phyloP scores from a whole-genome alignment of 2,329 filamentous ascomycete genomes.

The Penicillium frequentans region DNA sequence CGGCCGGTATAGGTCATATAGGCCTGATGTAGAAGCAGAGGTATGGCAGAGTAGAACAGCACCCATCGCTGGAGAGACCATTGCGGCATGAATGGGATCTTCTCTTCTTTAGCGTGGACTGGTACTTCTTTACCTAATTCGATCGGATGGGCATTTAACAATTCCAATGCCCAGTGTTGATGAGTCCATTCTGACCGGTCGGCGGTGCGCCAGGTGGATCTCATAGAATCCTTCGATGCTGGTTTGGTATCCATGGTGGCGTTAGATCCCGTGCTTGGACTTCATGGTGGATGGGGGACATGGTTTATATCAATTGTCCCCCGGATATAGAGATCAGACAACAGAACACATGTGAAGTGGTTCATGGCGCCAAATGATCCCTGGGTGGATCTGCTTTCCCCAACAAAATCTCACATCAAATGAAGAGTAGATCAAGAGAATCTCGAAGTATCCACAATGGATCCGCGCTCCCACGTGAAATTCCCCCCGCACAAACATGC shows the following conservation, averaged over 20 bases:
- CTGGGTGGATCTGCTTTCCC: constrained; percentile 14
- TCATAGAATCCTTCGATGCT: constrained; percentile 32
- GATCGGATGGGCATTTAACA: constrained; percentile 26
- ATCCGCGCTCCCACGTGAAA: constrained; percentile 18
- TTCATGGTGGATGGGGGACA: background rate
- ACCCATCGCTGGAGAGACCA: constrained; percentile 43
- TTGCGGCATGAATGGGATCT: constrained; percentile 41
- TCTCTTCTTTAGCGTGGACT: constrained; percentile 44
- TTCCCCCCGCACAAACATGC: constrained; percentile 1
- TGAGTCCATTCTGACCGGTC: constrained; percentile 26
- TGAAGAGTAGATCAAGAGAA: constrained; percentile 1
- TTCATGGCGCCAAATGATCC: constrained; percentile 5
- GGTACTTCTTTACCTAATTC: constrained; percentile 32
- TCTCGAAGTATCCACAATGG: constrained; percentile 1
- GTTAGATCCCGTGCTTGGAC: background rate
- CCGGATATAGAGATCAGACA: background rate
- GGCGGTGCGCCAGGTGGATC: constrained; percentile 30
- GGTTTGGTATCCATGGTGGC: constrained; percentile 21
- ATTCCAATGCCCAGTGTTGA: constrained; percentile 26
- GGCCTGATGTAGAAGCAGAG: constrained; percentile 40
- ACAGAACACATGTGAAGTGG: constrained; percentile 11
- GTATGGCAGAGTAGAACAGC: constrained; percentile 39
- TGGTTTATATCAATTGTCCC: constrained; percentile 17
- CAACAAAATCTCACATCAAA: constrained; percentile 14
- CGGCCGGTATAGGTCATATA: constrained; percentile 32